Percentiles rank a stretch among this genome's conserved stretches.
These are phyloP conservation scores for Trichocladium uniseriatum DNA, from an alignment of 495 filamentous ascomycete genomes.

Conservation along the genomic window DNA sequence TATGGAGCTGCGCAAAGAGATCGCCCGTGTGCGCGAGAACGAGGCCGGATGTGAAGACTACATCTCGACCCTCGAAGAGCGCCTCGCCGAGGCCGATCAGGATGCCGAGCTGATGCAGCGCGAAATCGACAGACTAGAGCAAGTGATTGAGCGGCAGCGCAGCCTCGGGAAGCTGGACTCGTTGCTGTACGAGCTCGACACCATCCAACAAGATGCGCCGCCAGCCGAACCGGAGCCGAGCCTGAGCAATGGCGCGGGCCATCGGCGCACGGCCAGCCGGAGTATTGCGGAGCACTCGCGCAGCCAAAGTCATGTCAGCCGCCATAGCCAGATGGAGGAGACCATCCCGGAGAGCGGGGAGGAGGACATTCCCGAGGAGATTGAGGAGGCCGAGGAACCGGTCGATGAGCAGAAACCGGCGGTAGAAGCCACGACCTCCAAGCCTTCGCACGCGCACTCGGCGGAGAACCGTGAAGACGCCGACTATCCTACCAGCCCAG, in stretches of 20 bases:
- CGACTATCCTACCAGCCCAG: conserved; percentile 53
- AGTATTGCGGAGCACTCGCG: conserved; percentile 41
- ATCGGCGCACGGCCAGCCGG: conserved; percentile 32
- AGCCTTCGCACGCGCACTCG: conserved; percentile 18
- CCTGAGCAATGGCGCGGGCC: conserved; percentile 33
- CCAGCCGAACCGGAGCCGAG: conserved; percentile 25
- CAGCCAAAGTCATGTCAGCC: conserved; percentile 42
- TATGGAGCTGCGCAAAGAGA: conserved; percentile 81
- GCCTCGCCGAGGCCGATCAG: conserved; percentile 90
- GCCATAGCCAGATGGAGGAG: conserved; percentile 43
- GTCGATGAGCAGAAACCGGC: conserved; percentile 22
- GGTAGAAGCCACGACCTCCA: conserved; percentile 21
- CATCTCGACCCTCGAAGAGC: conserved; percentile 92
- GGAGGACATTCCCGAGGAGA: conserved; percentile 24
- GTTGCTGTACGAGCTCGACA: conserved; percentile 81
- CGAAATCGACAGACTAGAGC: conserved; percentile 86
- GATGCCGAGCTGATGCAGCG: conserved; percentile 95
- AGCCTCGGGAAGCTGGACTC: conserved; percentile 92
- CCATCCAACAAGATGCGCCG: conserved; percentile 55
- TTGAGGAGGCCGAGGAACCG: conserved; percentile 26
- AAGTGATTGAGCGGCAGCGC: conserved; percentile 90
- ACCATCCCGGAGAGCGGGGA: conserved; percentile 40
- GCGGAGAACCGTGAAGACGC: conserved; percentile 6
- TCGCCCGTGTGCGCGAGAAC: conserved; percentile 79
- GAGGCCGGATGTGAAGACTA: conserved; percentile 88